phyloP scores from a whole-genome alignment of 2,329 filamentous ascomycete species.

The Aspergillus spinulosporus region DNA sequence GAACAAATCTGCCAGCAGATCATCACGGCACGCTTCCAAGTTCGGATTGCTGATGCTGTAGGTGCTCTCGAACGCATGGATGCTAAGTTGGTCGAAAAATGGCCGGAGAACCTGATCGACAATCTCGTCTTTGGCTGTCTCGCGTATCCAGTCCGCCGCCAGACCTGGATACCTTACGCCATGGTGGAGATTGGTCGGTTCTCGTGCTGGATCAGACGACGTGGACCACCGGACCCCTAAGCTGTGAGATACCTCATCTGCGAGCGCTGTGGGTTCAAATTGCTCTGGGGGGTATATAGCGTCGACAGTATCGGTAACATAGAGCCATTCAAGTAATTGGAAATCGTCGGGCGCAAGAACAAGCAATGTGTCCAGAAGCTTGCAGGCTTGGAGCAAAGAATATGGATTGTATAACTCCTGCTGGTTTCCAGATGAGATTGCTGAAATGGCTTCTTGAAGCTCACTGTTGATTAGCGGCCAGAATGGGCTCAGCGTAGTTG shows the following conservation, averaged over 20 bases:
- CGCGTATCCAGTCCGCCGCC: conserved; percentile 51
- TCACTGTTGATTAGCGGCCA: conserved; percentile 92
- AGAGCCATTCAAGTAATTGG: conserved; percentile 97
- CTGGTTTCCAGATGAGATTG: conserved; percentile 67
- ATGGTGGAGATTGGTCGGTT: conserved; percentile 31
- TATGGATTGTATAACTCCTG: conserved; percentile 76
- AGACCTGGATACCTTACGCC: conserved; percentile 45
- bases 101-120: conserved; percentile 77
- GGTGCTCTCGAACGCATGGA: conserved; percentile 87
- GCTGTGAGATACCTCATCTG: conserved; percentile 80
- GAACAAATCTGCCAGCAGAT: conserved; percentile 73
- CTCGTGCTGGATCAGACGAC: conserved; percentile 28
- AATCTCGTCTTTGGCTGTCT: conserved; percentile 60
- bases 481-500: conserved; percentile 75
- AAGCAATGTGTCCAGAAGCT: conserved; percentile 85
- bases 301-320: conserved; percentile 94
- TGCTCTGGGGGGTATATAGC: conserved; percentile 78
- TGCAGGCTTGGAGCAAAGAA: conserved; percentile 85
- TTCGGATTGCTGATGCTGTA: conserved; percentile 79
- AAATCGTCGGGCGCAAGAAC: conserved; percentile 90
- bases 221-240: conserved; percentile 54
- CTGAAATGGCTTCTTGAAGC: conserved; percentile 75
- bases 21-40: conserved; percentile 61
- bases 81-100: conserved; percentile 89
- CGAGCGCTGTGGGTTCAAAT: conserved; percentile 71